These are phyloP conservation scores for Nakazawaea holstii DNA, from an alignment of 805 yeast genomes.

Conservation along the genomic window DNA sequence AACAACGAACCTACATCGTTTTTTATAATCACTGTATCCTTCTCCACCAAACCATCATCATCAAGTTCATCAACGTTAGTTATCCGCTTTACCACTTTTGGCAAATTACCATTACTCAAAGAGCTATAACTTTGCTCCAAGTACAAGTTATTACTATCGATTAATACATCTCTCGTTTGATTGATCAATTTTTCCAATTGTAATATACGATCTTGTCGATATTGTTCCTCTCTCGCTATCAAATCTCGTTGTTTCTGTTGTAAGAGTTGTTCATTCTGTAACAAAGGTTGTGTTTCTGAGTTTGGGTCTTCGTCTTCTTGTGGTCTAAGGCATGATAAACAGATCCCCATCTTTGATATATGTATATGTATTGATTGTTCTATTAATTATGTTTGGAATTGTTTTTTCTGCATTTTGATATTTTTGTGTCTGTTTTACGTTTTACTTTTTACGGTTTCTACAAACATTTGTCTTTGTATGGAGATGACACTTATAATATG, in stretches of 20 bases:
- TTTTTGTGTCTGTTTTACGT: neutral
- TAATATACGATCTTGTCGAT: neutral
- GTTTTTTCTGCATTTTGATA: neutral
- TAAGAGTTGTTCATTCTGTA: constrained; percentile 11
- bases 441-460: neutral
- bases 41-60: neutral
- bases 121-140: constrained; percentile 7
- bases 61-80: neutral
- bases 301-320: constrained; percentile 14
- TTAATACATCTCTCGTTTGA: constrained; percentile 7
- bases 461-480: too few relatives aligned
- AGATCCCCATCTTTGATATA: constrained; percentile 23
- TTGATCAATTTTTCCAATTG: constrained; percentile 9
- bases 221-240: constrained; percentile 8
- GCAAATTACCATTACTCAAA: constrained; percentile 8
- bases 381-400: neutral
- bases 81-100: constrained; percentile 6
- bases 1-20: constrained; percentile 1
- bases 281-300: constrained; percentile 22
- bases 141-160: constrained; percentile 9
- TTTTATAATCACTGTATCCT: neutral
- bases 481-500: too few relatives aligned
- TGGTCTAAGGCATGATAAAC: constrained; percentile 26
- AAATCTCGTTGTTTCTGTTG: constrained; percentile 8
- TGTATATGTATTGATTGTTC: neutral